Conservation (phyloP, 352 stramenopile genomes). For the Phytophthora pistaciae region DNA sequence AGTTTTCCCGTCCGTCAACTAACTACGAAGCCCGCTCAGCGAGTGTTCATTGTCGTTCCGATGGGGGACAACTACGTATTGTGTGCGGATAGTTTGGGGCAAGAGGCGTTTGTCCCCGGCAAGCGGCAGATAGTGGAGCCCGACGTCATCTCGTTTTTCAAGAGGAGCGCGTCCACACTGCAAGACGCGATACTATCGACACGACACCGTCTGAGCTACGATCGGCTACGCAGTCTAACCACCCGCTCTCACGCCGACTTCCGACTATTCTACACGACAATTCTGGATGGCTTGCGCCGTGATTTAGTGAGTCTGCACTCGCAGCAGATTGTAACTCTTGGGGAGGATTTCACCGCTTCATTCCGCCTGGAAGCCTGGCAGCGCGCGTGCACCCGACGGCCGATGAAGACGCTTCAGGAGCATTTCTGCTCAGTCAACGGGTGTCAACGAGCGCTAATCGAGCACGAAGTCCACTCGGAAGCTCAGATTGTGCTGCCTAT, state of each 20-base stretch:
- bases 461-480: conserved; percentile 62
- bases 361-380: conserved; percentile 72
- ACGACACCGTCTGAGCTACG: conserved; percentile 53
- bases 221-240: conserved; percentile 50
- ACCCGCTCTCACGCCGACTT: conserved; percentile 47
- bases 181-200: conserved; percentile 46
- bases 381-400: conserved; percentile 37
- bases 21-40: conserved; percentile 37
- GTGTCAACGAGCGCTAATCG: conserved; percentile 47
- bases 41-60: conserved; percentile 47
- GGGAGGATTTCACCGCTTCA: conserved; percentile 66
- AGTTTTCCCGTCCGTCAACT: conserved; percentile 35
- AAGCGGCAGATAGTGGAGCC: conserved; percentile 50
- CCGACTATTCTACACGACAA: conserved; percentile 39
- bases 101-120: conserved; percentile 53
- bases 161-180: conserved; percentile 36
- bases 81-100: conserved; percentile 65
- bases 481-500: conserved; percentile 59
- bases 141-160: conserved; percentile 65
- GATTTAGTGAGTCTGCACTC: conserved; percentile 69
- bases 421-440: conserved; percentile 74
- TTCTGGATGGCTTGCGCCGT: conserved; percentile 55
- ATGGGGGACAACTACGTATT: conserved; percentile 69
- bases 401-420: conserved; percentile 17
- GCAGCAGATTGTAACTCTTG: conserved; percentile 72